These are phyloP conservation scores for Ceratobasidium sp. DNA, from an alignment of 1,284 basidiomycete genomes.

Conservation along the genomic window DNA sequence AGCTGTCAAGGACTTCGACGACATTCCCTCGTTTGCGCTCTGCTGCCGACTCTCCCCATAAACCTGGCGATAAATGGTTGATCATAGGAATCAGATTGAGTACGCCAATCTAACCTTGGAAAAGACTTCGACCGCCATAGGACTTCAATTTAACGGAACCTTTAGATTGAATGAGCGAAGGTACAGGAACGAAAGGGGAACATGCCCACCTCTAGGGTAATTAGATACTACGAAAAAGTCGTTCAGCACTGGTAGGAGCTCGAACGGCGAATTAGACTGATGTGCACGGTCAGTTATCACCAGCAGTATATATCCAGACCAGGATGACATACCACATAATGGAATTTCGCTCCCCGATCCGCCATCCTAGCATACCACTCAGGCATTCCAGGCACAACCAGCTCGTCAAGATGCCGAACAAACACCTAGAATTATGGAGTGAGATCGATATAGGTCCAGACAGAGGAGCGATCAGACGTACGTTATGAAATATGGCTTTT, in stretches of 20 bases:
- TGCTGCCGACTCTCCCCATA: constrained; percentile 69
- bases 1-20: constrained; percentile 78
- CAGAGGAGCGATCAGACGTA: constrained; percentile 53
- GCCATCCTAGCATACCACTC: constrained; percentile 83
- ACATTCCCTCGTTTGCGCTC: constrained; percentile 85
- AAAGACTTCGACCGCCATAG: constrained; percentile 84
- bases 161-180: constrained; percentile 52
- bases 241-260: constrained; percentile 82
- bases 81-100: constrained; percentile 28
- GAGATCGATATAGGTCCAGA: neutral
- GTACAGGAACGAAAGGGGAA: constrained; percentile 47
- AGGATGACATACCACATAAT: constrained; percentile 81
- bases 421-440: constrained; percentile 58
- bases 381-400: constrained; percentile 87
- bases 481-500: constrained; percentile 80
- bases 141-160: constrained; percentile 81
- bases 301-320: neutral
- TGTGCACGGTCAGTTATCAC: constrained; percentile 46
- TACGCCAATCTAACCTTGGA: constrained; percentile 66
- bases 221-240: constrained; percentile 82
- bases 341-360: constrained; percentile 78
- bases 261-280: constrained; percentile 90
- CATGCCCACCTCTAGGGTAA: constrained; percentile 69
- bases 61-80: constrained; percentile 58
- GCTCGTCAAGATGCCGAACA: constrained; percentile 80